A percentile compares a stretch with the other conserved stretches of the same genome.
phyloP scores from a whole-genome alignment of 2,329 filamentous ascomycete genomes.

The Fusarium lyarnte region DNA sequence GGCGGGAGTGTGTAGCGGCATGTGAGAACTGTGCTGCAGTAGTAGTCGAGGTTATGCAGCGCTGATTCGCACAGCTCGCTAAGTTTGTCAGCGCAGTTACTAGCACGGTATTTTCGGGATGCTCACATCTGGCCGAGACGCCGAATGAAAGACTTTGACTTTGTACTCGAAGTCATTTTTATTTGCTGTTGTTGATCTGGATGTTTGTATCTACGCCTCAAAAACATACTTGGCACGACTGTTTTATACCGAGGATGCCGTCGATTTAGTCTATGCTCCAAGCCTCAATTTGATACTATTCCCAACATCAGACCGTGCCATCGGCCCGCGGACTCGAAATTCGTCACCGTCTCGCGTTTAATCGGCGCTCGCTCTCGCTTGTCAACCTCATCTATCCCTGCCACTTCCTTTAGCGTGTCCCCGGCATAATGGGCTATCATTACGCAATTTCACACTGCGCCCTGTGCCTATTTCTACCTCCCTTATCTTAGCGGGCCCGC shows the following conservation, averaged over 20 bases:
- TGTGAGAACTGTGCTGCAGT: neutral
- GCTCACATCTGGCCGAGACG: slow-evolving; percentile 8
- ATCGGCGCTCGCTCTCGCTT: neutral
- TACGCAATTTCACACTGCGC: neutral
- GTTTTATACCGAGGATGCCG: neutral
- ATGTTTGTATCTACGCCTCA: neutral
- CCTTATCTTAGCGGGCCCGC: neutral
- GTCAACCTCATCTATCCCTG: neutral
- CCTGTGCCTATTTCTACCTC: neutral
- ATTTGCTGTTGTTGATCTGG: neutral
- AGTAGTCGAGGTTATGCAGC: neutral
- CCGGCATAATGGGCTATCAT: neutral
- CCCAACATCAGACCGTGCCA: neutral
- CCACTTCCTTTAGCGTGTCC: neutral
- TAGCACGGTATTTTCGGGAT: neutral
- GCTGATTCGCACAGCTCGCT: slow-evolving; percentile 12
- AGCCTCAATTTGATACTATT: neutral
- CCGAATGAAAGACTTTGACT: neutral
- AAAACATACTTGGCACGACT: too few relatives aligned
- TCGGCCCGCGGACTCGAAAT: neutral
- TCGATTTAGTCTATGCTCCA: fast-evolving
- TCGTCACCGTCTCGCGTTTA: neutral
- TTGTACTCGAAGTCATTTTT: slow-evolving; percentile 1
- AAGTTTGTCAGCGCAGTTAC: neutral
- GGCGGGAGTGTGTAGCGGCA: neutral